Evolutionary conservation across 75 land plant genomes (phyloP).

Genomic region (Larix kaempferi): DNA sequence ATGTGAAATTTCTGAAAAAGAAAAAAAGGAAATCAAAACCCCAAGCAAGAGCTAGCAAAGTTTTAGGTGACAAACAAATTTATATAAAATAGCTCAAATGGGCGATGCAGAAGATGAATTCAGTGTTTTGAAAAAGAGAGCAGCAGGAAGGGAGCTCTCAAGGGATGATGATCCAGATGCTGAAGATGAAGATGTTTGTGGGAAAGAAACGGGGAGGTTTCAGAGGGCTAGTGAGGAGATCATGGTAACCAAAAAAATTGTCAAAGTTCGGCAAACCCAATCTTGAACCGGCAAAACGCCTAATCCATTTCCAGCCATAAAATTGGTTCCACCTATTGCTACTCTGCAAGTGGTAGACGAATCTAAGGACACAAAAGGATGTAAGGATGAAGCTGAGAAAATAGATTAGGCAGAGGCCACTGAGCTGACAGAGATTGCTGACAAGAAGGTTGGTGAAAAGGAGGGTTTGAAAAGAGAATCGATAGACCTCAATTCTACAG

Average conservation of each 20-base stretch:
- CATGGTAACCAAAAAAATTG: conserved; percentile 9
- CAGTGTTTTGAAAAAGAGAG: conserved; percentile 28
- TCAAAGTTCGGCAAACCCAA: conserved; percentile 12
- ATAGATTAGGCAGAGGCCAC: neutral
- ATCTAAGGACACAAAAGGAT: neutral
- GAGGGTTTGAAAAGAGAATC: neutral
- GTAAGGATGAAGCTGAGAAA: neutral
- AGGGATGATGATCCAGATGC: conserved; percentile 39
- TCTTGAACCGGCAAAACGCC: conserved; percentile 1
- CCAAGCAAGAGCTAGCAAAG: neutral
- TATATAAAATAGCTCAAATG: conserved; percentile 8
- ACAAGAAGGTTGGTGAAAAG: conserved; percentile 10
- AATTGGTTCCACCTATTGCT: conserved; percentile 13
- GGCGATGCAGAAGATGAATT: conserved; percentile 3
- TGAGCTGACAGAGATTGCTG: conserved; percentile 1
- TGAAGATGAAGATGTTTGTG: conserved; percentile 11
- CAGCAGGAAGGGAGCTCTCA: conserved; percentile 25
- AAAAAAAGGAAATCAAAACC: neutral
- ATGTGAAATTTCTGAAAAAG: neutral
- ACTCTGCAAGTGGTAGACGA: neutral
- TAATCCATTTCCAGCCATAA: conserved; percentile 17
- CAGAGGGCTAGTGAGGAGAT: conserved; percentile 19
- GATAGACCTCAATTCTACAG: conserved; percentile 5
- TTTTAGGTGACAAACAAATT: neutral
- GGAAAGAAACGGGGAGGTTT: conserved; percentile 16